Base-by-base conservation (phyloP, 805 yeast species). In the Hanseniaspora guilliermondii region DNA sequence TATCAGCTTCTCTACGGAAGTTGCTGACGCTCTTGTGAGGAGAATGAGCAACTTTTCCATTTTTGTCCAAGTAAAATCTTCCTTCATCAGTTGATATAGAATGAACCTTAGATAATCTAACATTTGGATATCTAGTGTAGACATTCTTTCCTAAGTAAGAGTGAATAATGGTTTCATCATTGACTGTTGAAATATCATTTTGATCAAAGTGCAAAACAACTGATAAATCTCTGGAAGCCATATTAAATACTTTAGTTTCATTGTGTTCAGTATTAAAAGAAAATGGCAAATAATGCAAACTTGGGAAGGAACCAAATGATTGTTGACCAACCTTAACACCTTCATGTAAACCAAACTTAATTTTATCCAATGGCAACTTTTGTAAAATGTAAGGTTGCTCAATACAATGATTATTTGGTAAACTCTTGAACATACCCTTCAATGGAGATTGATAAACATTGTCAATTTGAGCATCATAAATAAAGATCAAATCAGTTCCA, bases 51-150 rank as follows among this genome's bases (percentile, higher is more conserved):
- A 38, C 35, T 22, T 35, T 21, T n/a, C 53, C 56, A 17, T 53
- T 32, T n/a, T 44, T 30, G 17, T 41, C 42, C 14, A 38, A 25
- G n/a, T 27, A 25, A 19, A 30, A 40, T 19, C 22, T 55, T 11
- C 60, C 62, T 30, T 65, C 65, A 39, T 57, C 56, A 4, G 55
- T 56, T 61, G 77, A 85, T 4, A 91, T 77, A 22, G 76, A 74
- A 12, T 80, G 71, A 40, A 91, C 80, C 62, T 77, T 79, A 9
- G 88, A 83, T 68, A 91, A 97, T 60, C 81, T 76, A 59, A 93
- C 71, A 63, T 79, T 86, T n/a, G 99, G 99, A 91, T 95, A 93
- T 60, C 82, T 79, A 12, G 85, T 78, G 64, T 81, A 89, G 2
- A 85, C 83, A 49, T 79, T 68, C 56, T 79, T 74, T 46, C 80